phyloP scores from a whole-genome alignment of 2,329 filamentous ascomycete genomes.

The Sclerotinia minor region DNA sequence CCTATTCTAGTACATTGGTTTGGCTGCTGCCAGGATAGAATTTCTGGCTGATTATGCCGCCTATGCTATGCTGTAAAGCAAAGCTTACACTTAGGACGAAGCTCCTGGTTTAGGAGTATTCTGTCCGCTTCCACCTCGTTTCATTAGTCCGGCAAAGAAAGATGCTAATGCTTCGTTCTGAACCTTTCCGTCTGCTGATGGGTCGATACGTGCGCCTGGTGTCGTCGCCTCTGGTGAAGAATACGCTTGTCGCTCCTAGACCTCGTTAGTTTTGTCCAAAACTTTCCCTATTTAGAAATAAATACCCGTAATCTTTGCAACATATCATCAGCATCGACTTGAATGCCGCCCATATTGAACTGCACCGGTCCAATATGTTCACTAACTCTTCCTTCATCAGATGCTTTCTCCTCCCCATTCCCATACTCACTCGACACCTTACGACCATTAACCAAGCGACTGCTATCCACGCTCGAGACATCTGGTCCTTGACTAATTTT shows the following conservation, averaged over 20 bases:
- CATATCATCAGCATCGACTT: conserved; percentile 94
- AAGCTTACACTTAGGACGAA: conserved; percentile 26
- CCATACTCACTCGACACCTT: conserved; percentile 31
- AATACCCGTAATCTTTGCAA: conserved; percentile 77
- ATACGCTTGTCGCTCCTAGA: conserved; percentile 42
- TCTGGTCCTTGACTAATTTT: conserved; percentile 55
- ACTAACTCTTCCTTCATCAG: conserved; percentile 38
- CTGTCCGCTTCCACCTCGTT: conserved; percentile 46
- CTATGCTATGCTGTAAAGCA: background rate
- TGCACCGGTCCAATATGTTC: conserved; percentile 93
- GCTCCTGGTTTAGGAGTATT: conserved; percentile 39
- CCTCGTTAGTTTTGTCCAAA: conserved; percentile 12
- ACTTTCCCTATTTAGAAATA: conserved; percentile 30
- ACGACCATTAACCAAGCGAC: conserved; percentile 33
- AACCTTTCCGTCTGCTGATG: conserved; percentile 47
- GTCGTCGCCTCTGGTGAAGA: conserved; percentile 41
- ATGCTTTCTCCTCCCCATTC: conserved; percentile 31
- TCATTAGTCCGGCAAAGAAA: conserved; percentile 61
- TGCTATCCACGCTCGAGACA: conserved; percentile 45
- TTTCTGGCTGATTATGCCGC: conserved; percentile 1
- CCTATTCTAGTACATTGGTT: background rate
- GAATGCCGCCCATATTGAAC: conserved; percentile 97
- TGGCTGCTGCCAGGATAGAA: conserved; percentile 16
- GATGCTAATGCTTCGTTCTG: conserved; percentile 60
- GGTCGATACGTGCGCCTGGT: conserved; percentile 32